A percentile compares a stretch with the other conserved stretches of the same genome.
Evolutionary conservation across 2,329 filamentous ascomycete species (phyloP).

Genomic region (Epichloe festucae): DNA sequence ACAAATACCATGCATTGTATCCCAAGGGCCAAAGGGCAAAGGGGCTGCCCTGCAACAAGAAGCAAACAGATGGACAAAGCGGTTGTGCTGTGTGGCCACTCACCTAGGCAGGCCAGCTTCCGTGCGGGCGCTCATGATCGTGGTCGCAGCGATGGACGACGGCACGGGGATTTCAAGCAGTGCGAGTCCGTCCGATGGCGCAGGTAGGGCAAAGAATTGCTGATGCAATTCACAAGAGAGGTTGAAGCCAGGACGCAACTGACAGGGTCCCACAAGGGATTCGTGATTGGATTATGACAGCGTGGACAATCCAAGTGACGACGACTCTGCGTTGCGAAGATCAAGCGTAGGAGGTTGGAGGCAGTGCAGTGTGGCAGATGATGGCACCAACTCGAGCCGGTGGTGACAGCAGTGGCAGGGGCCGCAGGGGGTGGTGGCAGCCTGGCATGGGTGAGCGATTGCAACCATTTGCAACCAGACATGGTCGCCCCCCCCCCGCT

Average conservation of each 20-base stretch:
- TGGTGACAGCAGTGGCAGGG: background rate
- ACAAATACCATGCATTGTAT: background rate
- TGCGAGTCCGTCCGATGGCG: background rate
- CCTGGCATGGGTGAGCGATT: too few relatives aligned
- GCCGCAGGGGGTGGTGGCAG: too few relatives aligned
- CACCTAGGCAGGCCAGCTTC: constrained; percentile 25
- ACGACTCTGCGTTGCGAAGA: constrained; percentile 5
- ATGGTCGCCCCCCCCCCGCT: too few relatives aligned
- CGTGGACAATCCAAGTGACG: constrained; percentile 2
- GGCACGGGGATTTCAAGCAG: background rate
- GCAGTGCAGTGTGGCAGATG: constrained; percentile 3
- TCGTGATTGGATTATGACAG: constrained; percentile 2
- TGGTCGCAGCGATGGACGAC: constrained; percentile 2
- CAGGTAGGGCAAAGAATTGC: background rate
- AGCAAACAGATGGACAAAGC: constrained; percentile 4
- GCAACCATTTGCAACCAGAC: too few relatives aligned
- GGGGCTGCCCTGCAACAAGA: background rate
- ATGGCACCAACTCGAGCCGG: background rate
- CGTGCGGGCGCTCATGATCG: constrained; percentile 18
- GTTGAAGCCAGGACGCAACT: background rate
- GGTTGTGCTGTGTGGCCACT: constrained; percentile 10
- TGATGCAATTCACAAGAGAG: constrained; percentile 8
- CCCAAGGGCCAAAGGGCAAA: background rate
- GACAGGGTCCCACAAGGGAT: background rate
- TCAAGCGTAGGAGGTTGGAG: constrained; percentile 2